Percentiles rank a stretch among this genome's conserved stretches.
Evolutionary conservation across 495 filamentous ascomycete genomes (phyloP).

Genomic region (Penicillium samsonianum): DNA sequence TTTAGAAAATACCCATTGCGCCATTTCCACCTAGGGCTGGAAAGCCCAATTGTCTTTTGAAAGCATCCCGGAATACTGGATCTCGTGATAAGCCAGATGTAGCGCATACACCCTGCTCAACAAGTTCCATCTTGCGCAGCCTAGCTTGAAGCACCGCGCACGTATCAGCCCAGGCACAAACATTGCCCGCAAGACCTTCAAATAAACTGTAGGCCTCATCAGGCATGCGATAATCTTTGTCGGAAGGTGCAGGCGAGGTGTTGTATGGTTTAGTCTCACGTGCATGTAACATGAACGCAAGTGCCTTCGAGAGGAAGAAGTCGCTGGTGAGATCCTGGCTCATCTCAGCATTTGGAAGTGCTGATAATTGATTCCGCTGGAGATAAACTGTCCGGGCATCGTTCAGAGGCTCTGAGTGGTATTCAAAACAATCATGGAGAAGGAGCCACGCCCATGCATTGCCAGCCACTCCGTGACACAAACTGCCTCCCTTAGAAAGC

Average conservation of each 20-base stretch:
- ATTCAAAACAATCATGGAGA: conserved; percentile 39
- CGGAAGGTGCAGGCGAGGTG: conserved; percentile 11
- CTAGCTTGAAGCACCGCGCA: conserved; percentile 40
- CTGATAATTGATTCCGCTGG: conserved; percentile 14
- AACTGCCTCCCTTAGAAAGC: conserved; percentile 47
- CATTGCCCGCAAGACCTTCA: conserved; percentile 48
- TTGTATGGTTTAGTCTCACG: conserved; percentile 45
- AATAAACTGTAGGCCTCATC: conserved; percentile 47
- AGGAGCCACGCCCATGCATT: conserved; percentile 47
- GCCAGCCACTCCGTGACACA: conserved; percentile 51
- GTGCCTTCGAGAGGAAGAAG: conserved; percentile 44
- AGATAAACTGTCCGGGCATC: conserved; percentile 27
- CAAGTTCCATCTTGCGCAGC: conserved; percentile 38
- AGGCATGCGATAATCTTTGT: conserved; percentile 43
- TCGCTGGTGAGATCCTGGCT: conserved; percentile 32
- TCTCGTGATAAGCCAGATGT: conserved; percentile 14
- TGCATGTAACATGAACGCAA: conserved; percentile 45
- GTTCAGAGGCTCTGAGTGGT: conserved; percentile 24
- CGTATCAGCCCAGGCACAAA: conserved; percentile 51
- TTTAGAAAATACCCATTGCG: conserved; percentile 26
- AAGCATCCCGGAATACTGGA: conserved; percentile 19
- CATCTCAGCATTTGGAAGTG: conserved; percentile 1
- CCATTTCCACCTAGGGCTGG: conserved; percentile 36
- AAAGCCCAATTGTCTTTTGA: conserved; percentile 32
- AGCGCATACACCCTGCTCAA: conserved; percentile 14